Conservation (phyloP, 768 basidiomycete genomes). For the Podaxis carcinomalis region DNA sequence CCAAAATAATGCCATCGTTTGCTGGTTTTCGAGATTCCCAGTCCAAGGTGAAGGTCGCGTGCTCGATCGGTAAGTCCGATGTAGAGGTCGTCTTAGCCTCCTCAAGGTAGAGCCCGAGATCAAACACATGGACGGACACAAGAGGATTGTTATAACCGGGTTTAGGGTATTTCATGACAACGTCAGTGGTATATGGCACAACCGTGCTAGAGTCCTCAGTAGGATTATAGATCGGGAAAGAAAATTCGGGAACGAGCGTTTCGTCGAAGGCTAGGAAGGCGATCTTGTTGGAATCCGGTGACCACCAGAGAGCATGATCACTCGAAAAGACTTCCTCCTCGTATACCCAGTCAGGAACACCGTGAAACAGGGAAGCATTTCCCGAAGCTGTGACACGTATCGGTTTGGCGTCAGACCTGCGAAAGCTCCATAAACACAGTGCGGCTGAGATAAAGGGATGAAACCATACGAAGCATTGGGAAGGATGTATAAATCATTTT, state of each 20-base stretch:
- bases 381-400: constrained; percentile 83
- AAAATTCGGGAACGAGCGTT: constrained; percentile 79
- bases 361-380: constrained; percentile 83
- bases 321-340: constrained; percentile 83
- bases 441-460: background rate
- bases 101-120: constrained; percentile 52
- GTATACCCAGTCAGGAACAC: constrained; percentile 97
- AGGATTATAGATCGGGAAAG: constrained; percentile 91
- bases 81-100: constrained; percentile 13
- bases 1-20: constrained; percentile 68
- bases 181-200: constrained; percentile 73
- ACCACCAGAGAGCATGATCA: constrained; percentile 88
- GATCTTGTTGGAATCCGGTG: constrained; percentile 68
- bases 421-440: constrained; percentile 3
- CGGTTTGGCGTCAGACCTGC: constrained; percentile 34
- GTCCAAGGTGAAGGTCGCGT: constrained; percentile 51
- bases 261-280: constrained; percentile 91
- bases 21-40: constrained; percentile 60
- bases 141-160: constrained; percentile 88
- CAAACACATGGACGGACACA: constrained; percentile 80
- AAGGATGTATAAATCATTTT: constrained; percentile 87
- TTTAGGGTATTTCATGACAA: constrained; percentile 81
- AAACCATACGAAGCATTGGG: constrained; percentile 56
- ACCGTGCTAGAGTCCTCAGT: constrained; percentile 63
- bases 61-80: constrained; percentile 27